Percentiles rank a stretch among this genome's conserved stretches.
Conservation (phyloP, 2,329 filamentous ascomycete genomes). For the Berkeleyomyces basicola region DNA sequence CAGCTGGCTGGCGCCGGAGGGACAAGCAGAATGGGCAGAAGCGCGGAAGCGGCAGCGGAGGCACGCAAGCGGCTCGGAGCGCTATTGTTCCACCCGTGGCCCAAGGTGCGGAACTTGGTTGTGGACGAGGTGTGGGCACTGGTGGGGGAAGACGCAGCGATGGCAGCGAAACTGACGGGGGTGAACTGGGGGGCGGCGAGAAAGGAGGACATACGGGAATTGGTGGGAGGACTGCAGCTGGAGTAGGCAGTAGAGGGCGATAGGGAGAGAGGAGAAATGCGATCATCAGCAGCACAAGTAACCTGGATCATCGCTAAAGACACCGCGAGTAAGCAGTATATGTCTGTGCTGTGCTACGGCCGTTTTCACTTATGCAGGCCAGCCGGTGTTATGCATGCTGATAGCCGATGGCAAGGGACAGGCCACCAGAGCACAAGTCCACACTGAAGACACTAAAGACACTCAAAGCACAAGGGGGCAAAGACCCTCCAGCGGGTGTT, state of each 20-base stretch:
- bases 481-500: background rate
- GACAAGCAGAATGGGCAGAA: constrained; percentile 11
- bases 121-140: constrained; percentile 44
- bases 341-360: background rate
- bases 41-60: constrained; percentile 23
- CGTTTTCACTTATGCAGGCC: background rate
- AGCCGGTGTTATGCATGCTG: background rate
- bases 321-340: too few relatives aligned
- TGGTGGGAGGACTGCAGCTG: constrained; percentile 29
- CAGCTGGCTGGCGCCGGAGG: constrained; percentile 17
- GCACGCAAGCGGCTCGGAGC: constrained; percentile 53
- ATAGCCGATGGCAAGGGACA: background rate
- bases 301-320: too few relatives aligned
- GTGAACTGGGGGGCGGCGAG: constrained; percentile 42
- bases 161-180: constrained; percentile 27
- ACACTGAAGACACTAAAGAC: background rate
- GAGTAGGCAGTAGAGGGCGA: constrained; percentile 14
- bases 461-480: background rate
- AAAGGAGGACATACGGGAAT: constrained; percentile 27
- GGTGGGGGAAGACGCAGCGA: constrained; percentile 19
- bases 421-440: background rate
- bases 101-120: constrained; percentile 46
- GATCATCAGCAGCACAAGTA: background rate
- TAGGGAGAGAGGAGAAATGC: background rate
- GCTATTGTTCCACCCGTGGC: constrained; percentile 70